Evolutionary conservation across 768 basidiomycete species (phyloP), one percentile per base, ranked within the genome.

Genomic region (Suillus bovinus): DNA sequence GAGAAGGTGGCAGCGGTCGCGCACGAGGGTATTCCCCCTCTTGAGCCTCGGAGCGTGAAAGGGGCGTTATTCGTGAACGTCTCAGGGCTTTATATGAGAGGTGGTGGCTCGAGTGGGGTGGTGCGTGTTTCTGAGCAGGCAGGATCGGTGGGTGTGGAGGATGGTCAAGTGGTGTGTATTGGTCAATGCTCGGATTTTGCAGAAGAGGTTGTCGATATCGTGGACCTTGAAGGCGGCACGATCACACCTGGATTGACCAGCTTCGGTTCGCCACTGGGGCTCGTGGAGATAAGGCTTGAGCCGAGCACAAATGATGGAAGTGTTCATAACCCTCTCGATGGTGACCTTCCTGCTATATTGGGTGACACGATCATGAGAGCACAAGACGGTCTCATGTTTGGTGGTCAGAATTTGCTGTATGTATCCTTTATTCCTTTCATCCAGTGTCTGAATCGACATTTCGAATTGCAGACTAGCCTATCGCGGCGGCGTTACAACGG

Each of bases 1-100:
- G 92, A 93, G 67, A 85, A 86, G 4, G 73, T 76, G 36, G 81
- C 84, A 36, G 84, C 87, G 2, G 68, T 93, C 42, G 64, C 80
- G 44, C 85, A 86, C 63, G 87, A 93, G 33, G 93, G 93, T 27
- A 81, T 94, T 59, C 90, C 91, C 6, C 90, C 92, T 16, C 78
- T 96, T 13, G 71, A 73, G 11, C 80, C 85, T 0, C 63, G 72
- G 29, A 69, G 69, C 10, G 53, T 49, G 7, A 68, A 68, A 34
- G 80, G 77, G 39, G 78, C 88, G 38, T 72, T 88, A 27, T 93
- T 94, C 70, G 78, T 73, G 27, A 93, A 92, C 69, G 89, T 94
- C n/a, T n/a, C n/a, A n/a, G n/a, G n/a, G n/a, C n/a, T n/a, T n/a
- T n/a, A n/a, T n/a, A n/a, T n/a, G n/a, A 74, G 67, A 66, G 75